Evolutionary conservation across 768 basidiomycete species (phyloP).

Genomic region (Leccinum uliginosum): DNA sequence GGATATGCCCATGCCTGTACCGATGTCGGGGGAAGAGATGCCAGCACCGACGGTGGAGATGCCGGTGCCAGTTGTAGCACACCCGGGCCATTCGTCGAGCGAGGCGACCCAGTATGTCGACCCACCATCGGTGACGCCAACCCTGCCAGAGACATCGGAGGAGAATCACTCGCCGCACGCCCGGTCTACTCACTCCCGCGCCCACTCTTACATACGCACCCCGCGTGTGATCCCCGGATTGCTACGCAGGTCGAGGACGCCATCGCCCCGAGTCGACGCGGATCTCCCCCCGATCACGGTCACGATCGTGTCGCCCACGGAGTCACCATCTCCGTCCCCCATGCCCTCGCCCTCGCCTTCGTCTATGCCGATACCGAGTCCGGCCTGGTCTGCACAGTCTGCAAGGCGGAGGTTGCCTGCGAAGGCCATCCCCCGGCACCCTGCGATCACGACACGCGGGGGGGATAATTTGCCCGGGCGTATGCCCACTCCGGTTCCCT

Average conservation of each 20-base stretch:
- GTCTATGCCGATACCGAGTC: no score
- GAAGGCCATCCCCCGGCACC: not conserved
- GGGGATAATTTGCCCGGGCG: not conserved
- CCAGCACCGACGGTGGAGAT: not conserved
- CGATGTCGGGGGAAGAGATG: no score
- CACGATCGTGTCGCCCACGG: conserved; percentile 15
- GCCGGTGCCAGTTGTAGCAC: not conserved
- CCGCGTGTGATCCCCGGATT: not conserved
- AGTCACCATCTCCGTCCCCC: conserved; percentile 3
- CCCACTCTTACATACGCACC: not conserved
- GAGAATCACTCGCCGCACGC: conserved; percentile 16
- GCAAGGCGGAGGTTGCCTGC: not conserved
- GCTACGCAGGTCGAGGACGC: conserved; percentile 1
- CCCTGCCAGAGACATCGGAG: conserved; percentile 15
- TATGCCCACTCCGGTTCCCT: not conserved
- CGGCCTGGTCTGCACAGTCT: conserved; percentile 4
- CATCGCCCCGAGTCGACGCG: not conserved
- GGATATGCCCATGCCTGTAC: not conserved
- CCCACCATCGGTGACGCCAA: not conserved
- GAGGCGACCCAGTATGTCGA: conserved; percentile 15
- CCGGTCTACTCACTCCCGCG: not conserved
- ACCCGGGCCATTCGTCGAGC: not conserved
- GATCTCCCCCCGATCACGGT: conserved; percentile 1
- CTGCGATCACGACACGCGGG: not conserved
- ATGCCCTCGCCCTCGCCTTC: no score